Evolutionary conservation across 805 yeast species (phyloP).

Genomic region (Saccharomycopsis sp.): DNA sequence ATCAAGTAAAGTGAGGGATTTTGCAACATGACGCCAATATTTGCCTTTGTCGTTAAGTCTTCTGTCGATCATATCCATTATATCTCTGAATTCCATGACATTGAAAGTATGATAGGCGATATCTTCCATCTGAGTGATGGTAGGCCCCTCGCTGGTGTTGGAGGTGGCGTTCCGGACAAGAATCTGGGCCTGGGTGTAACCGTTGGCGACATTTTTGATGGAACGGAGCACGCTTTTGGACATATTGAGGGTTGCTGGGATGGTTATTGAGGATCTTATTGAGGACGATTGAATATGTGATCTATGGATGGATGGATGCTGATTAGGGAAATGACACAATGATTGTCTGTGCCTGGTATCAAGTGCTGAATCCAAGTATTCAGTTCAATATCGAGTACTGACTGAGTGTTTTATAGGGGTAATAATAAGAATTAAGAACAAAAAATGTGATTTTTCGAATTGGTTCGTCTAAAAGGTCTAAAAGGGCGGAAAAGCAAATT

Average conservation of each 20-base stretch:
- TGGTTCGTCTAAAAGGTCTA: background rate
- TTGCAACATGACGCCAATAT: slow-evolving; percentile 95
- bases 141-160: slow-evolving; percentile 83
- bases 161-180: slow-evolving; percentile 89
- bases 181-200: slow-evolving; percentile 80
- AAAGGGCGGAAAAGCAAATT: background rate
- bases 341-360: too few species aligned
- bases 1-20: slow-evolving; percentile 83
- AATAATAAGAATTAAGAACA: background rate
- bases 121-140: slow-evolving; percentile 74
- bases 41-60: slow-evolving; percentile 93
- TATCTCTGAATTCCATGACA: slow-evolving; percentile 69
- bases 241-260: slow-evolving; percentile 36
- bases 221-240: slow-evolving; percentile 74
- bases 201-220: slow-evolving; percentile 83
- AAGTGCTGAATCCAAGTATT: background rate
- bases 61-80: slow-evolving; percentile 91
- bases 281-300: too few species aligned
- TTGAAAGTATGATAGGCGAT: slow-evolving; percentile 69
- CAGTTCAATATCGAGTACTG: background rate
- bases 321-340: too few species aligned
- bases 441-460: background rate
- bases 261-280: too few species aligned
- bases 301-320: too few species aligned
- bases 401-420: background rate